Conservation (phyloP, 108 stramenopile genomes). For the Chaetoceros muelleri region DNA sequence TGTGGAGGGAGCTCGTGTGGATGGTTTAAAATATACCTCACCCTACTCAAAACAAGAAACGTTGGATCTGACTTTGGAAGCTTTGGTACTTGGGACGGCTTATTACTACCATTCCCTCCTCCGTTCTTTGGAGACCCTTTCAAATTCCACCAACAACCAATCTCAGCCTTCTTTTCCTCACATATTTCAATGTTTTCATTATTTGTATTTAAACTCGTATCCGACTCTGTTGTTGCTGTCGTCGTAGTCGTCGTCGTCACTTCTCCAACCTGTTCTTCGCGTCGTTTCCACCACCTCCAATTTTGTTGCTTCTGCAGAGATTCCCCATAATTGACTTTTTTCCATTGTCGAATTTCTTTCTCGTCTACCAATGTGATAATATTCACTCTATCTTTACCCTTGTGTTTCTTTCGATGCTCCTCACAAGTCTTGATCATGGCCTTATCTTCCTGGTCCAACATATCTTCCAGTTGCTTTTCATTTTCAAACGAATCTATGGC, state of each 20-base stretch:
- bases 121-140: background rate
- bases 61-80: constrained; percentile 41
- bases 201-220: constrained; percentile 2
- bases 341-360: constrained; percentile 35
- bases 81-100: constrained; percentile 5
- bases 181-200: no score
- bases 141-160: background rate
- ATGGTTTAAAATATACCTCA: constrained; percentile 37
- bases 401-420: background rate
- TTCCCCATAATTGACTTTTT: constrained; percentile 24
- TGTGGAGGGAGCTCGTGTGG: constrained; percentile 44
- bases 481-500: no score
- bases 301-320: background rate
- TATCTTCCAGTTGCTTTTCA: background rate
- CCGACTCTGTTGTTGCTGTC: constrained; percentile 11
- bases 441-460: background rate
- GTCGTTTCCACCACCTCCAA: background rate
- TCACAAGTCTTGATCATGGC: background rate
- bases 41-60: constrained; percentile 34
- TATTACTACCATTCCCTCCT: background rate
- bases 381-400: constrained; percentile 15
- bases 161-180: background rate
- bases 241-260: background rate
- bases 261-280: background rate
- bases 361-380: constrained; percentile 25